Evolutionary conservation across 225 moss, liverwort and hornwort species (phyloP).

Genomic region (Sphagnum contortum): DNA sequence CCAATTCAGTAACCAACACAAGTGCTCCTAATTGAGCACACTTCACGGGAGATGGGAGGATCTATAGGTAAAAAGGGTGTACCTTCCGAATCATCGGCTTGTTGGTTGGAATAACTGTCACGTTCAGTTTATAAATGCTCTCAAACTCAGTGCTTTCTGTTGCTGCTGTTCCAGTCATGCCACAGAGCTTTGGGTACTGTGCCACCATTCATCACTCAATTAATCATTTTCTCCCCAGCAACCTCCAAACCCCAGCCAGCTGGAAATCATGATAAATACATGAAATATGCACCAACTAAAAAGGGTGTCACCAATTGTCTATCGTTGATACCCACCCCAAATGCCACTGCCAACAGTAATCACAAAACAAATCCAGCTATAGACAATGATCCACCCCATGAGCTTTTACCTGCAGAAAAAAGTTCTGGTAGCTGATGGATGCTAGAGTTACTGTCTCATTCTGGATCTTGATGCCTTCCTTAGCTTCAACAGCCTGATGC

Average conservation of each 20-base stretch:
- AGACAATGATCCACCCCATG: too few species aligned
- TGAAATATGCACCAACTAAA: too few species aligned
- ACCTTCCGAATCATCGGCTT: slow-evolving; percentile 88
- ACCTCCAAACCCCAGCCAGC: too few species aligned
- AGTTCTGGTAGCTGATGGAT: slow-evolving; percentile 93
- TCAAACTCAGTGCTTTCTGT: slow-evolving; percentile 81
- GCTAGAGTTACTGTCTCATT: slow-evolving; percentile 95
- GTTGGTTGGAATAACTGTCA: slow-evolving; percentile 92
- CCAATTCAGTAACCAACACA: too few species aligned
- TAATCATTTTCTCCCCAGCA: too few species aligned
- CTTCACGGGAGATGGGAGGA: too few species aligned
- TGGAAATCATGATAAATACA: too few species aligned
- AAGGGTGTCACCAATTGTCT: too few species aligned
- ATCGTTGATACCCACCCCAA: too few species aligned
- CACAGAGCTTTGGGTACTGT: slow-evolving; percentile 84
- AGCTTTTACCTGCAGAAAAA: slow-evolving; percentile 67
- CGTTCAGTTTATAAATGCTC: slow-evolving; percentile 85
- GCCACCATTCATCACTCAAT: neutral
- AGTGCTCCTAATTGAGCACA: too few species aligned
- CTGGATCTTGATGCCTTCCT: slow-evolving; percentile 84
- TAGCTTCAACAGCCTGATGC: slow-evolving; percentile 97
- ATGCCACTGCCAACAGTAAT: neutral
- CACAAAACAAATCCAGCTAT: too few species aligned
- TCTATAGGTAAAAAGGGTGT: neutral
- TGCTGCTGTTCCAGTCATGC: slow-evolving; percentile 99